Conservation (phyloP, 805 yeast species). For the Kodamaea sagamina region DNA sequence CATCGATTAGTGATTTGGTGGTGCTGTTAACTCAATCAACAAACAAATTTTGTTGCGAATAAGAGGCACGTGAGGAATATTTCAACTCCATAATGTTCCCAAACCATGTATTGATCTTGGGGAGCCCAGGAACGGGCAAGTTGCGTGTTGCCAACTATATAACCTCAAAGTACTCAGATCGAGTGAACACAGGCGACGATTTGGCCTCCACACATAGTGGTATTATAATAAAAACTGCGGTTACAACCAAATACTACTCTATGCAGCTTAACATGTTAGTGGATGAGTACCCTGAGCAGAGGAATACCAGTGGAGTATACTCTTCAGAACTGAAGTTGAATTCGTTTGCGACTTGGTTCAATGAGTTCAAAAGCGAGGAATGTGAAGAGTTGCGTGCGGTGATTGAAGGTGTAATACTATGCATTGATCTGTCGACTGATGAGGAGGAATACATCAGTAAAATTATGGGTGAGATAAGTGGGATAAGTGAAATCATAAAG, state of each 20-base stretch:
- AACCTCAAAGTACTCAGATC: not conserved
- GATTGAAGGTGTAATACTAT: constrained; percentile 48
- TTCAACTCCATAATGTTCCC: constrained; percentile 11
- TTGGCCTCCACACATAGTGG: constrained; percentile 33
- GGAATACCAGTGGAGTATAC: constrained; percentile 2
- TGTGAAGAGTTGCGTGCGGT: constrained; percentile 46
- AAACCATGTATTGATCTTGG: constrained; percentile 48
- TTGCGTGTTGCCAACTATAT: constrained; percentile 26
- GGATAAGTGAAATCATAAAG: constrained; percentile 2
- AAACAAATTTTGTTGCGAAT: too few relatives aligned
- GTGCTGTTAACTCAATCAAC: too few relatives aligned
- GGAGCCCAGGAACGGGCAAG: constrained; percentile 46
- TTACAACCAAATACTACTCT: constrained; percentile 36
- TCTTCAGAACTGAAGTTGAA: constrained; percentile 12
- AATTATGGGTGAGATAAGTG: constrained; percentile 15
- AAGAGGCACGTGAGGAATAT: too few relatives aligned
- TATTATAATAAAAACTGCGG: constrained; percentile 25
- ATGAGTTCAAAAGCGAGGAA: constrained; percentile 41
- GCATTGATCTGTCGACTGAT: constrained; percentile 31
- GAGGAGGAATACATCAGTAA: constrained; percentile 19
- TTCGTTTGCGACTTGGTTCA: constrained; percentile 36
- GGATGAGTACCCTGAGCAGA: constrained; percentile 37
- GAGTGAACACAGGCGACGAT: not conserved
- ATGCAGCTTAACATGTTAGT: constrained; percentile 32
- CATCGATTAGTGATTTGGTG: not conserved